Conservation (phyloP, 2,329 filamentous ascomycete genomes). For the Alternaria gansuensis region DNA sequence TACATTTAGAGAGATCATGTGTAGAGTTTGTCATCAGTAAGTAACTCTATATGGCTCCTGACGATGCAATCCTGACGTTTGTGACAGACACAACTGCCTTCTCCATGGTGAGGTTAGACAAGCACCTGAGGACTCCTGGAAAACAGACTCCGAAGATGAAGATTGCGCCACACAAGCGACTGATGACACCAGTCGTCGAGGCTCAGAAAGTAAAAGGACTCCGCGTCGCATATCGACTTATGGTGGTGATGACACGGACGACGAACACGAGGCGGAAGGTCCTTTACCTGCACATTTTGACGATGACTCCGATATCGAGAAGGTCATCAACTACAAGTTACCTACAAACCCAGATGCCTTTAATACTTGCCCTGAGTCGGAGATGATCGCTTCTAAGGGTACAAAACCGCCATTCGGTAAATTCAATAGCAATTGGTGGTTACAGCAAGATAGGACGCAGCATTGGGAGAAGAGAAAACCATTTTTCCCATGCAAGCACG, state of each 20-base stretch:
- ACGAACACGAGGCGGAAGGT: neutral
- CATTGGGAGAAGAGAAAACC: constrained; percentile 66
- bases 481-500: constrained; percentile 73
- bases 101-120: constrained; percentile 56
- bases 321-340: constrained; percentile 38
- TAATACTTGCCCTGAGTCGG: constrained; percentile 10
- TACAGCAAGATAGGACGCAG: constrained; percentile 56
- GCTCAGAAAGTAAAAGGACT: constrained; percentile 5
- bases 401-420: constrained; percentile 22
- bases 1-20: constrained; percentile 34
- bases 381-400: constrained; percentile 7
- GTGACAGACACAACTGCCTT: constrained; percentile 49
- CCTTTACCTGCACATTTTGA: constrained; percentile 23
- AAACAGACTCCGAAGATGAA: constrained; percentile 12
- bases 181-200: constrained; percentile 10
- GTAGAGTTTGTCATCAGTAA: constrained; percentile 48
- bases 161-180: constrained; percentile 13
- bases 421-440: constrained; percentile 34
- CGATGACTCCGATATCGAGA: constrained; percentile 35
- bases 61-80: constrained; percentile 8
- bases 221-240: neutral
- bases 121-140: constrained; percentile 25
- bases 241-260: constrained; percentile 1
- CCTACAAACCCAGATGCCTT: constrained; percentile 28
- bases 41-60: constrained; percentile 9